phyloP scores from a whole-genome alignment of 2,329 filamentous ascomycete genomes.

The Nemania bipapillata region DNA sequence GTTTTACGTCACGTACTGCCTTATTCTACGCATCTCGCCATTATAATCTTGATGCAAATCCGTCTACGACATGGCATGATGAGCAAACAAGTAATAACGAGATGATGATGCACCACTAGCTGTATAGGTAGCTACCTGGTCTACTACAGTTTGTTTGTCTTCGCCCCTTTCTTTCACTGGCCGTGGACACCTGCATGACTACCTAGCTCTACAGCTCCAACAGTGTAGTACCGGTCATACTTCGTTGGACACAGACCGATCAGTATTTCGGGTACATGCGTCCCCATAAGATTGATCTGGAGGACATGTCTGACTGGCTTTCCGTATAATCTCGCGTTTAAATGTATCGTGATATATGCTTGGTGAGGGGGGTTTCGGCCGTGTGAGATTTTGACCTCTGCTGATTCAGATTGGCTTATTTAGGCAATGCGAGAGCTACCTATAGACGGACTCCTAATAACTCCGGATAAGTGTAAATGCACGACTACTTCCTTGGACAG shows the following conservation, averaged over 20 bases:
- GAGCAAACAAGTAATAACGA: slow-evolving; percentile 16
- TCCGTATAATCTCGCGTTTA: slow-evolving; percentile 5
- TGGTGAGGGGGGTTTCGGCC: background rate
- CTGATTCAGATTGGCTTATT: slow-evolving; percentile 13
- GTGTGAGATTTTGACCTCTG: background rate
- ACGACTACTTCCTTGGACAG: slow-evolving; percentile 5
- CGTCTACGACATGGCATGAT: background rate
- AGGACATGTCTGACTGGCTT: slow-evolving; percentile 23
- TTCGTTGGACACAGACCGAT: slow-evolving; percentile 24
- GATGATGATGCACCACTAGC: slow-evolving; percentile 3
- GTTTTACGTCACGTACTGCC: background rate
- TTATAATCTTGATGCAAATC: background rate
- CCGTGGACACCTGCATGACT: slow-evolving; percentile 29
- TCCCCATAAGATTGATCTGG: slow-evolving; percentile 14
- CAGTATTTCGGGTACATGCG: slow-evolving; percentile 33
- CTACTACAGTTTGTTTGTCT: no score
- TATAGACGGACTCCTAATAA: slow-evolving; percentile 29
- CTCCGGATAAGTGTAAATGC: slow-evolving; percentile 34
- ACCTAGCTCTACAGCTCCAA: slow-evolving; percentile 7
- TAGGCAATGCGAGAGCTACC: slow-evolving; percentile 1
- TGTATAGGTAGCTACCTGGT: no score
- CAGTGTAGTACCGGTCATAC: slow-evolving; percentile 23
- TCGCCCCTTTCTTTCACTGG: slow-evolving; percentile 3
- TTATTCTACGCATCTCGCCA: background rate
- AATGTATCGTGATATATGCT: background rate